Conservation (phyloP, 352 stramenopile species). For the Phytophthora pisi region DNA sequence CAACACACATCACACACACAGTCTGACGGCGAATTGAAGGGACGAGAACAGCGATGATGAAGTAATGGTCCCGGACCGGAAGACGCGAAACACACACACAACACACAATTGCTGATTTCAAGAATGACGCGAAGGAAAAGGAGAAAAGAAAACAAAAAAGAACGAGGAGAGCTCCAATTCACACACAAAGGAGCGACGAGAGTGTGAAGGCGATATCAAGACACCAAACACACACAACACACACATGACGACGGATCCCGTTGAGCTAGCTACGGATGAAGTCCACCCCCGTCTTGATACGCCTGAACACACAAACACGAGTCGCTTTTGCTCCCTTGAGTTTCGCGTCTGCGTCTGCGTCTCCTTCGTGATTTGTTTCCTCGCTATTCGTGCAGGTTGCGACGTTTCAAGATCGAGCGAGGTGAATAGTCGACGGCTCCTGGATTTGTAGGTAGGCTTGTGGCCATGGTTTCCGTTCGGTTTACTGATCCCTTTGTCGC, state of each 20-base stretch:
- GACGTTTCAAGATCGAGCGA: constrained; percentile 31
- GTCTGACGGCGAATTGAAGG: constrained; percentile 16
- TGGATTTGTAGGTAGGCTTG: background rate
- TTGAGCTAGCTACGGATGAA: constrained; percentile 22
- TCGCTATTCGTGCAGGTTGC: constrained; percentile 7
- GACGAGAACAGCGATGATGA: constrained; percentile 15
- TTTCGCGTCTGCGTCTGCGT: constrained; percentile 3
- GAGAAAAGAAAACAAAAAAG: constrained; percentile 15
- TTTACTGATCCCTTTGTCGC: background rate
- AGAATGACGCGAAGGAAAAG: constrained; percentile 27
- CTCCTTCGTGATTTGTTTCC: constrained; percentile 4
- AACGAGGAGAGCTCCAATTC: constrained; percentile 15
- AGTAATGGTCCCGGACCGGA: constrained; percentile 20
- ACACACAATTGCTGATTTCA: constrained; percentile 11
- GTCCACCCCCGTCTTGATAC: constrained; percentile 18
- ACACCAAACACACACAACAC: constrained; percentile 25
- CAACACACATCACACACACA: constrained; percentile 14
- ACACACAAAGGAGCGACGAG: constrained; percentile 6
- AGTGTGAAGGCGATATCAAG: constrained; percentile 13
- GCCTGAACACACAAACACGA: constrained; percentile 28
- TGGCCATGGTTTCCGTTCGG: background rate
- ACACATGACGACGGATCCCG: constrained; percentile 19
- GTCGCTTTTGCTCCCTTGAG: constrained; percentile 27
- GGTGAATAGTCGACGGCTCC: background rate
- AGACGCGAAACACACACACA: constrained; percentile 26